phyloP scores from a whole-genome alignment of 1,284 basidiomycete species.

The Inonotus obliquus region DNA sequence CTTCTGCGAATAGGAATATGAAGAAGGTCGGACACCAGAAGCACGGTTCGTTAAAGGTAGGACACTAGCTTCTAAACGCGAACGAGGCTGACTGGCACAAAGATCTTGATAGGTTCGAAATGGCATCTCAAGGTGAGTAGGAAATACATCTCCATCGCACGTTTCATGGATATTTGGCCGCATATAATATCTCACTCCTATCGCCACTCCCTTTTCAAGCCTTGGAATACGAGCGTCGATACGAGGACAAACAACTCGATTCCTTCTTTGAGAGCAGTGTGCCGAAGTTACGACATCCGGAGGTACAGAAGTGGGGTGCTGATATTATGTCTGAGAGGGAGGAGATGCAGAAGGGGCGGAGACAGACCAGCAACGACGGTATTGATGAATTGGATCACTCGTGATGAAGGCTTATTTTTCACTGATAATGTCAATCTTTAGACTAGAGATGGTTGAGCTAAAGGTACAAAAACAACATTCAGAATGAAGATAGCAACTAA shows the following conservation, averaged over 20 bases:
- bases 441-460: not conserved
- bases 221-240: conserved; percentile 62
- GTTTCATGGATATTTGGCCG: not conserved
- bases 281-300: conserved; percentile 69
- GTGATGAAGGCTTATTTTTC: not conserved
- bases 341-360: not conserved
- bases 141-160: not conserved
- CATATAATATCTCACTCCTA: not conserved
- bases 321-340: conserved; percentile 55
- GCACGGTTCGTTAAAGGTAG: conserved; percentile 89
- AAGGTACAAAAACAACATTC: not conserved
- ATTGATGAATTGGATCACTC: not conserved
- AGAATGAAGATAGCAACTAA: not conserved
- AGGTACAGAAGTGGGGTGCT: conserved; percentile 73
- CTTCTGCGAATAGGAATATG: conserved; percentile 71
- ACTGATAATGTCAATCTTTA: not conserved
- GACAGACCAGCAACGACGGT: not conserved
- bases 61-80: not conserved
- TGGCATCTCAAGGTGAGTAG: conserved; percentile 72
- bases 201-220: conserved; percentile 38
- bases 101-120: conserved; percentile 93
- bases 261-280: conserved; percentile 73
- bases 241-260: conserved; percentile 47
- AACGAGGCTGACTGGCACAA: not conserved
- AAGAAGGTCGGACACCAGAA: conserved; percentile 76